Evolutionary conservation across 768 basidiomycete genomes (phyloP).

Genomic region (Neoboletus magnificus): DNA sequence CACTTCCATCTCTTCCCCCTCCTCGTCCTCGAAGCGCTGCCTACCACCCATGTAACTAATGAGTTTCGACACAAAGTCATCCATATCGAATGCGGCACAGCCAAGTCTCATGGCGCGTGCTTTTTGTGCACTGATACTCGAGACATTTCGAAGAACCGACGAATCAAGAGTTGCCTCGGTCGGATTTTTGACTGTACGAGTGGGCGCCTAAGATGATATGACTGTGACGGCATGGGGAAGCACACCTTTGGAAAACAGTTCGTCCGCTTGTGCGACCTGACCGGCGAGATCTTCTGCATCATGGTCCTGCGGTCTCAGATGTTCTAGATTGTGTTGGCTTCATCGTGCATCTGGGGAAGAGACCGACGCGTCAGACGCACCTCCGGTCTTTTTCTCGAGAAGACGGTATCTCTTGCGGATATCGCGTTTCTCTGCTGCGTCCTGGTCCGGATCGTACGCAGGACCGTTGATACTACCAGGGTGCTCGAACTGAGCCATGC

Average conservation of each 20-base stretch:
- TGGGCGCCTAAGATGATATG: background rate
- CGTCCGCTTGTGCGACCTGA: slow-evolving; percentile 56
- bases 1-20: slow-evolving; percentile 53
- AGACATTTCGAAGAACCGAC: slow-evolving; percentile 68
- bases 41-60: slow-evolving; percentile 74
- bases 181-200: slow-evolving; percentile 63
- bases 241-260: slow-evolving; percentile 61
- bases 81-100: slow-evolving; percentile 84
- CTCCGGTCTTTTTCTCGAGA: slow-evolving; percentile 61
- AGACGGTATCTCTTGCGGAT: slow-evolving; percentile 72
- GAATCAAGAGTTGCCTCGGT: slow-evolving; percentile 93
- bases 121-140: slow-evolving; percentile 77
- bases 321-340: slow-evolving; percentile 29
- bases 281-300: slow-evolving; percentile 53
- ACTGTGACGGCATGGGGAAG: background rate
- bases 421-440: slow-evolving; percentile 73
- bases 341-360: background rate
- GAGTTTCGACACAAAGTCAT: slow-evolving; percentile 82
- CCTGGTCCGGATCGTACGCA: slow-evolving; percentile 80
- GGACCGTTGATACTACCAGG: slow-evolving; percentile 28
- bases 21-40: slow-evolving; percentile 43
- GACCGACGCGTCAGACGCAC: slow-evolving; percentile 35
- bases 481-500: slow-evolving; percentile 20
- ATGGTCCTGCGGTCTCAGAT: slow-evolving; percentile 53
- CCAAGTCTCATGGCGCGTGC: slow-evolving; percentile 91